These are phyloP conservation scores for Immersiporthe knoxdaviesiana DNA, from an alignment of 2,329 filamentous ascomycete genomes.

Conservation along the genomic window DNA sequence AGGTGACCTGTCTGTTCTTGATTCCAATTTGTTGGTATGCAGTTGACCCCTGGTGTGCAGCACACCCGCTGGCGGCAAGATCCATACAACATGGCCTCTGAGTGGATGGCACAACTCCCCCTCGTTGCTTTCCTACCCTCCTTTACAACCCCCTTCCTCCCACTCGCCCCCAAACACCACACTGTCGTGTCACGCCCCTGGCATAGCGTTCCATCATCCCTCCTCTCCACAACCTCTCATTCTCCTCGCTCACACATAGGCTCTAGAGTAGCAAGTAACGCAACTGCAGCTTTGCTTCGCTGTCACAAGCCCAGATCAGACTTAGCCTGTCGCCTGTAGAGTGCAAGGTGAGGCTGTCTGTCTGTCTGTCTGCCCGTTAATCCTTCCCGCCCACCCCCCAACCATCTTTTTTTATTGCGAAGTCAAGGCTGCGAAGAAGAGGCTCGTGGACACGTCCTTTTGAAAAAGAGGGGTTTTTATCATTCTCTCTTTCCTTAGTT, in stretches of 20 bases:
- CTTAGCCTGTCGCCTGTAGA: slow-evolving; percentile 9
- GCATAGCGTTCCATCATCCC: slow-evolving; percentile 7
- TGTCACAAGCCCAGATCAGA: not conserved
- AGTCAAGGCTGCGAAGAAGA: slow-evolving; percentile 11
- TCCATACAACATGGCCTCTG: slow-evolving; percentile 16
- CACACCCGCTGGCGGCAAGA: slow-evolving; percentile 22
- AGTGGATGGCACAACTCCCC: slow-evolving; percentile 14
- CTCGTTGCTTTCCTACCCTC: not conserved
- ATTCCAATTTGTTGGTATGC: slow-evolving; percentile 24
- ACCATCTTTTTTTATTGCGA: not conserved
- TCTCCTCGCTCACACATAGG: not conserved
- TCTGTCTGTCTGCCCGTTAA: too few relatives aligned
- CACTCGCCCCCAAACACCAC: not conserved
- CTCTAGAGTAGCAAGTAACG: too few relatives aligned
- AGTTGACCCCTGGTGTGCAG: slow-evolving; percentile 12
- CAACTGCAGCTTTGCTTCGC: not conserved
- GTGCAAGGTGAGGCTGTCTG: slow-evolving; percentile 14
- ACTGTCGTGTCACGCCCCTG: slow-evolving; percentile 17
- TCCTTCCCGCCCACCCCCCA: not conserved
- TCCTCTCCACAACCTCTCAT: not conserved
- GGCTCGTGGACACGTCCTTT: not conserved
- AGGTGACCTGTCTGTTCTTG: slow-evolving; percentile 6
- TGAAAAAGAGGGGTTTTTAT: too few relatives aligned
- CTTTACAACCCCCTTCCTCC: not conserved
- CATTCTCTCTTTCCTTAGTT: not conserved